Base-by-base conservation (phyloP, 1,284 basidiomycete genomes). In the Blastosporella zonata region DNA sequence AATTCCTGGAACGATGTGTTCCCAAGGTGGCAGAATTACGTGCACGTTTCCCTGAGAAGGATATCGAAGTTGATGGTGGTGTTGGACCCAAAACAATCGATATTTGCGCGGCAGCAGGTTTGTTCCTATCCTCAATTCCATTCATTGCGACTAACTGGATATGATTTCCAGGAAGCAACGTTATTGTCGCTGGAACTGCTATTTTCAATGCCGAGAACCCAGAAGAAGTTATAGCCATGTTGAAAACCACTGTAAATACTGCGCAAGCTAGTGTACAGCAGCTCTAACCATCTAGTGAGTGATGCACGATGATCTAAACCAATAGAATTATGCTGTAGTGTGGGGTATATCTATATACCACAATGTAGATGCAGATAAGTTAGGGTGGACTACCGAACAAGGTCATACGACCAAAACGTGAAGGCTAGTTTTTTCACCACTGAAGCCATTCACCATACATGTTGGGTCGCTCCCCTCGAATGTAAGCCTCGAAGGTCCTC, bases 21-120 rank as follows among this genome's bases (percentile, higher is more conserved):
- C 84, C 88, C 55, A 97, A 97, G 71, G 90, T 97, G 10, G 73
- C 86, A n/a, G 93, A 98, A 63, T 82, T 99, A 45, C 86, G 97
- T 15, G 76, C 79, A 15, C 84, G 95, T 21, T 99, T 97, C 74
- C 93, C 93, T 2, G 75, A 88, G 49, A 90, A 90, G 66, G 90
- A 99, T 63, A 97, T 99, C 55, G 84, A 99, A 70, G 97, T 99
- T 46, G 97, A 99, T 67, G 97, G 97, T 31, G 97, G 97, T 31
- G 91, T 99, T 13, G 90, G 93, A 4, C 90, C 92, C 6, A 89
- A 88, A 59, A 99, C 94, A 8, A 84, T 97, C 53, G 88, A 83
- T 61, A 76, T 79, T 47, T 99, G 97, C 62, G 95, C 96, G 2
- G 74, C 93, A 54, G 96, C 96, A 38, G 94, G 93, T 87, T 59